phyloP scores from a whole-genome alignment of 768 basidiomycete species.

The Crepidotus variabilis region DNA sequence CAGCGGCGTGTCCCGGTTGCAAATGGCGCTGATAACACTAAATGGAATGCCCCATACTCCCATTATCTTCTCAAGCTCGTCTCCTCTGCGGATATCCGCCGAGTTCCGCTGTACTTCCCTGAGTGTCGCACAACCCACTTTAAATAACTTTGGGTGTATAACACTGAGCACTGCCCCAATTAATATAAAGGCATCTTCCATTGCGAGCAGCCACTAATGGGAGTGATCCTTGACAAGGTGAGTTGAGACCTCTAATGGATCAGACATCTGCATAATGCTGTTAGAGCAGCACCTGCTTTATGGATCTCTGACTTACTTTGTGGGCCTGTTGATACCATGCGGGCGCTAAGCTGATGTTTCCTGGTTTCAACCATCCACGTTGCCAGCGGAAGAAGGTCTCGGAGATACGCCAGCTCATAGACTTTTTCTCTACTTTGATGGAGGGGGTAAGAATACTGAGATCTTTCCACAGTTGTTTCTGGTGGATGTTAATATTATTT shows the following conservation, averaged over 20 bases:
- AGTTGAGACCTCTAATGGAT: background rate
- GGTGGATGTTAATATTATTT: background rate
- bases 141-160: background rate
- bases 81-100: background rate
- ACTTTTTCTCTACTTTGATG: background rate
- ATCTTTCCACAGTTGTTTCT: background rate
- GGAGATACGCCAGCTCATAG: background rate
- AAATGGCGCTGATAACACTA: slow-evolving; percentile 4
- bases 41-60: slow-evolving; percentile 6
- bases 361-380: background rate
- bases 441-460: background rate
- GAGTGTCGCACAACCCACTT: background rate
- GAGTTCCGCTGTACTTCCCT: background rate
- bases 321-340: slow-evolving; percentile 7
- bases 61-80: background rate
- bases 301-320: background rate
- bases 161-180: background rate
- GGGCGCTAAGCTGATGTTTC: background rate
- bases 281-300: too few relatives aligned
- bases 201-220: background rate
- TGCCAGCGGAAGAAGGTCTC: too few relatives aligned
- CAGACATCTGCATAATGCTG: background rate
- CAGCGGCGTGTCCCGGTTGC: slow-evolving; percentile 4
- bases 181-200: background rate
- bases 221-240: background rate